Percentiles rank a stretch among this genome's conserved stretches.
Evolutionary conservation across 352 stramenopile species (phyloP).

Genomic region (Phytophthora pseudosyringae): DNA sequence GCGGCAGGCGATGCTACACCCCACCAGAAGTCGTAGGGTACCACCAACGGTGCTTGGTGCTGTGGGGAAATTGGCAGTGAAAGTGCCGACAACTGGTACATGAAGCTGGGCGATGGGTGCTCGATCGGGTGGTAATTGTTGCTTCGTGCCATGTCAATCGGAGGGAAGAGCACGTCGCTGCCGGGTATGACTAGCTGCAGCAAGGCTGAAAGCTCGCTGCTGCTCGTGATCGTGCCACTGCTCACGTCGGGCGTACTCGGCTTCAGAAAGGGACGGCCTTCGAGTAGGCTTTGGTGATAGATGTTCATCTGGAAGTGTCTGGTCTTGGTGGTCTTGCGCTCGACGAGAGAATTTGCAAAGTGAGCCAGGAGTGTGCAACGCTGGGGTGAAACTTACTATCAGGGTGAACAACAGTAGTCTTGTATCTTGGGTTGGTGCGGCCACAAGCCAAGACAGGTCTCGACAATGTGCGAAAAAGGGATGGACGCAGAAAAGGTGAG

Average conservation of each 20-base stretch:
- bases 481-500: constrained; percentile 23
- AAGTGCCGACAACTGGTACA: not conserved
- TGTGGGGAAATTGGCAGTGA: not conserved
- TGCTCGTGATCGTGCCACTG: constrained; percentile 1
- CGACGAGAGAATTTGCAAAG: constrained; percentile 32
- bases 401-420: constrained; percentile 3
- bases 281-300: constrained; percentile 10
- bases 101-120: not conserved
- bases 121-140: constrained; percentile 7
- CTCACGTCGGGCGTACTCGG: not conserved
- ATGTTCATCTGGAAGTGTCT: constrained; percentile 26
- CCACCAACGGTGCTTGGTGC: not conserved
- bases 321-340: constrained; percentile 10
- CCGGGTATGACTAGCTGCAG: constrained; percentile 37
- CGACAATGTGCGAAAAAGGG: constrained; percentile 22
- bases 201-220: constrained; percentile 22
- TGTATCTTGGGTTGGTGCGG: not conserved
- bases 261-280: not conserved
- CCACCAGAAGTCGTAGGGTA: no score
- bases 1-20: no score
- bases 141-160: constrained; percentile 4
- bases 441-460: constrained; percentile 22
- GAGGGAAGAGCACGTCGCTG: not conserved
- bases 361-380: constrained; percentile 23
- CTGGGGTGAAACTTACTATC: constrained; percentile 6